These are phyloP conservation scores for Diaporthe australafricana DNA, from an alignment of 2,329 filamentous ascomycete species.

Conservation along the genomic window DNA sequence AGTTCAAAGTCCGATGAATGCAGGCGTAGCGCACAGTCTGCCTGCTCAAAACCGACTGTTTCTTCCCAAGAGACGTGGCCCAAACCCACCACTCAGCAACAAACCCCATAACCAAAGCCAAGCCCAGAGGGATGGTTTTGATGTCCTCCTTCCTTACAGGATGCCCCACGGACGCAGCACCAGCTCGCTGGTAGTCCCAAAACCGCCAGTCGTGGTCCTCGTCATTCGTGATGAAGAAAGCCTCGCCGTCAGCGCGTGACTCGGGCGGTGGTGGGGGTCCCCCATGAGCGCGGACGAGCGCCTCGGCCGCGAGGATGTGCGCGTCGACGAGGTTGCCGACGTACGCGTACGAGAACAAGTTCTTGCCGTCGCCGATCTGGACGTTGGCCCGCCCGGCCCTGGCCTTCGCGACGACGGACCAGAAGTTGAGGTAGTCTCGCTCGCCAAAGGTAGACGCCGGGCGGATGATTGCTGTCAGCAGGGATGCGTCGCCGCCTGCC, in stretches of 20 bases:
- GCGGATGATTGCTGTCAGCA: constrained; percentile 4
- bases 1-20: constrained; percentile 36
- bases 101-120: background rate
- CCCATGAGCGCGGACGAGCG: background rate
- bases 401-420: background rate
- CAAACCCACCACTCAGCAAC: constrained; percentile 12
- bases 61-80: background rate
- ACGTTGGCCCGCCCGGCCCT: background rate
- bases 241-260: constrained; percentile 2
- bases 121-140: background rate
- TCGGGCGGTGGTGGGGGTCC: background rate
- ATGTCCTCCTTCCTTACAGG: constrained; percentile 6
- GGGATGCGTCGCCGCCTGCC: background rate
- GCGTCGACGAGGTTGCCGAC: constrained; percentile 13
- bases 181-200: constrained; percentile 9
- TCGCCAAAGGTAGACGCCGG: constrained; percentile 1
- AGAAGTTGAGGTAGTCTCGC: constrained; percentile 13
- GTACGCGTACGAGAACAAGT: background rate
- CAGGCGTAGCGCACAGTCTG: background rate
- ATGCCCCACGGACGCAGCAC: background rate
- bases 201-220: background rate
- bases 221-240: constrained; percentile 11
- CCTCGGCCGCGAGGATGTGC: constrained; percentile 1
- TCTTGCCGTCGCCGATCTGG: constrained; percentile 2
- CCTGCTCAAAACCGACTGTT: background rate